These are phyloP conservation scores for Yamadazyma tumulicola DNA, from an alignment of 805 yeast species.

Conservation along the genomic window DNA sequence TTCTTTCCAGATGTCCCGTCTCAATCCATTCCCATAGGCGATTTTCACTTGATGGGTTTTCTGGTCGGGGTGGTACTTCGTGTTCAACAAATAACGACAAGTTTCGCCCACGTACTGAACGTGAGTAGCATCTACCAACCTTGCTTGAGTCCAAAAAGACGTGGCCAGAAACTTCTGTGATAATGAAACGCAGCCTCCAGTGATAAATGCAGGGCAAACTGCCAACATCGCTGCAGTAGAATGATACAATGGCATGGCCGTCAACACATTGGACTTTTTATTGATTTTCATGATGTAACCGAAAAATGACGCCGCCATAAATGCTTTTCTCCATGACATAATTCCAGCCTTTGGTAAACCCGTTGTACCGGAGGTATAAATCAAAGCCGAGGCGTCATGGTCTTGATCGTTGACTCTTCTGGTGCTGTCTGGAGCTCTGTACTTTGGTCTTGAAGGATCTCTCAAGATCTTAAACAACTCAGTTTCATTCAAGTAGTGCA, in stretches of 20 bases:
- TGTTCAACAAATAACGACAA: slow-evolving; percentile 75
- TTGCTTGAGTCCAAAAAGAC: slow-evolving; percentile 88
- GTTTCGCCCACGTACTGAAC: slow-evolving; percentile 95
- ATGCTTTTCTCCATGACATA: slow-evolving; percentile 85
- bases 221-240: slow-evolving; percentile 91
- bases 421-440: slow-evolving; percentile 52
- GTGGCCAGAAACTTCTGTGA: slow-evolving; percentile 80
- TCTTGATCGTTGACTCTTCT: slow-evolving; percentile 60
- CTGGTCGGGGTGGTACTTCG: slow-evolving; percentile 66
- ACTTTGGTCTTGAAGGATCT: slow-evolving; percentile 41
- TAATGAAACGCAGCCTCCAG: slow-evolving; percentile 74
- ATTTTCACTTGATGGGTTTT: slow-evolving; percentile 53
- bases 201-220: slow-evolving; percentile 58
- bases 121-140: slow-evolving; percentile 66
- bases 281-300: slow-evolving; percentile 63
- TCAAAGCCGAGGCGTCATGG: slow-evolving; percentile 63
- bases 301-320: slow-evolving; percentile 66
- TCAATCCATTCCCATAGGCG: slow-evolving; percentile 89
- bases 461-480: slow-evolving; percentile 41
- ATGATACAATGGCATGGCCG: slow-evolving; percentile 95
- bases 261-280: slow-evolving; percentile 59
- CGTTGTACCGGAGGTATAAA: slow-evolving; percentile 92
- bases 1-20: slow-evolving; percentile 83
- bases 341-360: slow-evolving; percentile 93
- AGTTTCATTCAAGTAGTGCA: slow-evolving; percentile 51